Percentiles rank a stretch among this genome's conserved stretches.
These are phyloP conservation scores for Plasmodium cynomolgi DNA, from an alignment of 169 alveolate genomes.

Conservation along the genomic window DNA sequence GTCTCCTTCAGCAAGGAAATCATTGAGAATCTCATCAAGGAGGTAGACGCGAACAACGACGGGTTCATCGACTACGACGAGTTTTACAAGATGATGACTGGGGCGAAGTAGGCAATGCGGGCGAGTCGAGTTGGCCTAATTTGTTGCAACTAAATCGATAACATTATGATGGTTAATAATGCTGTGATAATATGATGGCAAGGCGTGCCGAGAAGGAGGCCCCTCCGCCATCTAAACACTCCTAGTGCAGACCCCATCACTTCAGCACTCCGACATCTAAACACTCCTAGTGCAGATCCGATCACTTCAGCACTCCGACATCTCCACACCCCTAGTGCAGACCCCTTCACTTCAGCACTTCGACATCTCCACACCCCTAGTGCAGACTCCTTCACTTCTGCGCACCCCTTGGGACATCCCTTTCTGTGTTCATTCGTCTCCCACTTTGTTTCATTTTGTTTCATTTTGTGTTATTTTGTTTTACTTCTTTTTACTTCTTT, in stretches of 20 bases:
- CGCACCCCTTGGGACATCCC: neutral
- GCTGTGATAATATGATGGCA: neutral
- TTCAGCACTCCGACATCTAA: no score
- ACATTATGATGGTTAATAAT: neutral
- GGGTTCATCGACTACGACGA: slow-evolving; percentile 84
- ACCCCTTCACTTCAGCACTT: neutral
- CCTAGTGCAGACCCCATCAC: no score
- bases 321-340: neutral
- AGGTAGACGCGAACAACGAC: slow-evolving; percentile 85
- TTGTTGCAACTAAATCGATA: neutral
- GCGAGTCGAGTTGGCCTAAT: neutral
- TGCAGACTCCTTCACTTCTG: neutral
- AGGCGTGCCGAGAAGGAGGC: neutral
- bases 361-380: neutral
- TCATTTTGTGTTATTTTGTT: neutral
- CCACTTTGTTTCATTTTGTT: neutral
- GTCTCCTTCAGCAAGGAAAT: slow-evolving; percentile 78
- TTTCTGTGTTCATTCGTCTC: neutral
- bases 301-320: no score
- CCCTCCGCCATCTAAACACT: no score
- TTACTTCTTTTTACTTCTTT: neutral
- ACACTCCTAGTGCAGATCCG: no score
- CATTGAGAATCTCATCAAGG: slow-evolving; percentile 23
- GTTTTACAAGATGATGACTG: slow-evolving; percentile 83
- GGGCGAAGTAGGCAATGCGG: slow-evolving; percentile 25